Evolutionary conservation across 225 moss, liverwort and hornwort species (phyloP).

Genomic region (Bryum argenteum): DNA sequence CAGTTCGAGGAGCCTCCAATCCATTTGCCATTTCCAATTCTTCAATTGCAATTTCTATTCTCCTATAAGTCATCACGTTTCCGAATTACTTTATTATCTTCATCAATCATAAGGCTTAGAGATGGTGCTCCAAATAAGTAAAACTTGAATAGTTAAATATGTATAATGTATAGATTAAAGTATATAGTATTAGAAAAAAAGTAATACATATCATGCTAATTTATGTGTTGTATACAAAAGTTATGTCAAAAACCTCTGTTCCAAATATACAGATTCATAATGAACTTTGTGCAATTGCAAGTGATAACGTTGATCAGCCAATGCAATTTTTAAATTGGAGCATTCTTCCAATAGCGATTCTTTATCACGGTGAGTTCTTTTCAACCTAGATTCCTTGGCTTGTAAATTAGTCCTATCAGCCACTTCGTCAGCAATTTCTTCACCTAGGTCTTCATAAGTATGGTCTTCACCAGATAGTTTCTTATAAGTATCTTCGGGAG

Average conservation of each 20-base stretch:
- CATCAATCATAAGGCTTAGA: too few species aligned
- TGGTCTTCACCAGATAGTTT: background rate
- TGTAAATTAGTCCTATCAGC: background rate
- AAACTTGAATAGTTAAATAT: too few species aligned
- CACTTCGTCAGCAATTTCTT: constrained; percentile 7
- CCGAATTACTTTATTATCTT: background rate
- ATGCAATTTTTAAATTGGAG: constrained; percentile 29
- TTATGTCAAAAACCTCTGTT: constrained; percentile 56
- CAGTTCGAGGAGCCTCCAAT: constrained; percentile 35
- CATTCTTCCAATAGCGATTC: constrained; percentile 44
- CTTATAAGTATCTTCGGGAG: constrained; percentile 2
- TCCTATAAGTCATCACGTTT: background rate
- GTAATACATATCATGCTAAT: too few species aligned
- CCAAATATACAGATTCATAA: constrained; percentile 28
- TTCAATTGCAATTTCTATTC: constrained; percentile 40
- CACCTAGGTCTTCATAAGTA: fast-evolving
- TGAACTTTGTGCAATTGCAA: constrained; percentile 49
- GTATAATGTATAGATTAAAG: too few species aligned
- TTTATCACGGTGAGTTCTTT: constrained; percentile 30
- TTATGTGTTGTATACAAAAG: too few species aligned
- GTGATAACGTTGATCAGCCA: constrained; percentile 35
- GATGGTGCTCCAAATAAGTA: too few species aligned
- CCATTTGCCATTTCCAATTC: constrained; percentile 41
- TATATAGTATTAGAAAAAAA: too few species aligned
- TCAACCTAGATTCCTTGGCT: constrained; percentile 33